Evolutionary conservation across 768 basidiomycete species (phyloP), one percentile per base, ranked within the genome.

Genomic region (Xerocomellus intermedius): DNA sequence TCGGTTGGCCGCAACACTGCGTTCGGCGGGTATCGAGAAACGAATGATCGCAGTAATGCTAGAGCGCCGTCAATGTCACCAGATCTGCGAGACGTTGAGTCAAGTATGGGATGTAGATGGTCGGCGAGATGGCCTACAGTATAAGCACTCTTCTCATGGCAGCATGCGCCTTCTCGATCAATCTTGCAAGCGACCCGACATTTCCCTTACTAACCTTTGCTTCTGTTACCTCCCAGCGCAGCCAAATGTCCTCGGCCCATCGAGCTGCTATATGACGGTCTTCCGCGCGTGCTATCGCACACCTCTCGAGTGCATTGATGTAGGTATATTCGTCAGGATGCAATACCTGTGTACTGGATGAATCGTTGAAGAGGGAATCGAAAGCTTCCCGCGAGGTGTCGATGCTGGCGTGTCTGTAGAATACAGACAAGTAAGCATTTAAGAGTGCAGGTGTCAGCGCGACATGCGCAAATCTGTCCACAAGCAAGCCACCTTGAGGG

Each of bases 381-480:
- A 87, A 93, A 8, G 78, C 67, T 8, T 77, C 74, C 28, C 73
- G 71, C 3, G 81, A 73, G 2, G 64, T 65, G 26, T 81, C 77
- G 39, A 94, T 71, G 10, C 77, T 64, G 5, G 77, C 70, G 59
- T 88, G 86, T 3, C 71, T 67, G 62, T 88, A 88, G 66, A 86
- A 81, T 1, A 94, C 87, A 13, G 88, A 83, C 47, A 97, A 74
- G 65, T 91, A 98, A 3, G 93, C 82, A 60, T 88, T 91, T 59
- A 94, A 62, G 7, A 97, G 79, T 2, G 80, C 77, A 0, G 90
- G 62, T 0, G 84, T 82, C 48, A 88, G 64, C 7, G 69, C 45
- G 33, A 94, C 89, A 50, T 76, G 60, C 7, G 69, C 66, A 70
- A 96, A 93, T 52, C 76, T 79, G 38, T 69, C 67, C 10, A 52